Evolutionary conservation across 2,329 filamentous ascomycete species (phyloP), one percentile per base, ranked within the genome.

Genomic region (Rhynchosporium agropyri): DNA sequence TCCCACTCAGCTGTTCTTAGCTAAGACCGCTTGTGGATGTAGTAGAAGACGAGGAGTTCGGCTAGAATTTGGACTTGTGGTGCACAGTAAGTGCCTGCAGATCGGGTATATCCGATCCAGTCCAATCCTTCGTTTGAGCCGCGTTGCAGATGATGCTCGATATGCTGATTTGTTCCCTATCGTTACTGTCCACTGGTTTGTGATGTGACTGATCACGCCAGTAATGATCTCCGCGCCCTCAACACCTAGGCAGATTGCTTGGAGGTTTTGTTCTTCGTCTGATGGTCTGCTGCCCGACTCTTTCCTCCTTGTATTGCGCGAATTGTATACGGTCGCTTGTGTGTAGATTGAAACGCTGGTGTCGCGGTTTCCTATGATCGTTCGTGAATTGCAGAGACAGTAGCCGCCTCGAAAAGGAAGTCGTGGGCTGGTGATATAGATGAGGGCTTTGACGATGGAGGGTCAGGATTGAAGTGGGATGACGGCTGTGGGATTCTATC

Each of bases 401-500:
- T 26, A n/a, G 38, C 13, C 15, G 20, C 13, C 12, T 12, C 15
- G 5, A 7, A 15, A 20, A 20, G 40, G 55, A 26, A 42, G 45
- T 49, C 42, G 55, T 26, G 54, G 4, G 12, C 31, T 13, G 33
- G 13, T 42, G 38, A 28, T 53, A 29, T 29, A 36, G 46, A 43
- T 29, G 26, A 46, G 40, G 57, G 28, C 13, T 28, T 28, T 29
- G 60, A 36, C 29, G 43, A 45, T 1, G 42, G 42, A 20, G 45
- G 13, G 28, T 48, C 45, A 26, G 55, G 48, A 33, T 31, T 45
- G 57, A 63, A 63, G 62, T 63, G 62, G 62, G 62, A 60, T 61
- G 58, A 58, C 62, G 51, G 51, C 45, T 48, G 51, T 31, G 10
- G 42, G 56, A 56, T 6, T 53, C 15, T 49, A 42, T 56, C 48